Evolutionary conservation across 2,329 filamentous ascomycete species (phyloP), one percentile per base, ranked within the genome.

Genomic region (Venturia oleaginea): DNA sequence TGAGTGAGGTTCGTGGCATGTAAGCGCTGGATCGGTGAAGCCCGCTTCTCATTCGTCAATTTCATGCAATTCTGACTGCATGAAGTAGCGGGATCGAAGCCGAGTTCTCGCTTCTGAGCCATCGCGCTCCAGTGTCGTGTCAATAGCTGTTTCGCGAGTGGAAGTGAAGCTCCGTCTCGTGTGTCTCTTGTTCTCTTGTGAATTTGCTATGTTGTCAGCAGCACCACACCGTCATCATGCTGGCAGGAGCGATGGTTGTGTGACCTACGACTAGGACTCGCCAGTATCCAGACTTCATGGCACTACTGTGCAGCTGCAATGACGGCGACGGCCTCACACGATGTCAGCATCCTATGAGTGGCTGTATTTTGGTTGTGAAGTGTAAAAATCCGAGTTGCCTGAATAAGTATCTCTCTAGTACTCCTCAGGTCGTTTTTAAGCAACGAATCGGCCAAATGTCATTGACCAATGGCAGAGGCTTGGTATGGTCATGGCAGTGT

Each of bases 371-470:
- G 46, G 46, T 3, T 22, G n/a, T 27, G 22, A 27, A 19, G 22
- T 51, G 46, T 51, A 22, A 15, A 3, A 3, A 6, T 10, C n/a
- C 24, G 46, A 57, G 15, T 27, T 57, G 30, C 51, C 51, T 57
- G 51, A 34, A 27, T 57, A n/a, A 34, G 51, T 30, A 46, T 13
- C 43, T 11, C 10, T 48, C 24, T 54, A 54, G 27, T 24, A 3
- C 11, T 19, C 48, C 6, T 54, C 48, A 54, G 24, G 24, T 17
- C 22, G 27, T 24, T 32, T 7, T 55, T 30, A 11, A 55, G 24
- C 48, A 32, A 57, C 51, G 51, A 57, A 57, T 57, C 51, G 51
- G 51, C 51, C 51, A 57, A 30, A 34, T 57, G n/a, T 7, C 7
- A 3, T n/a, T n/a, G 0, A 34, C 51, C 51, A 57, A 57, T 57